phyloP scores from a whole-genome alignment of 2,329 filamentous ascomycete species.

The Chrysoporthe puriensis region DNA sequence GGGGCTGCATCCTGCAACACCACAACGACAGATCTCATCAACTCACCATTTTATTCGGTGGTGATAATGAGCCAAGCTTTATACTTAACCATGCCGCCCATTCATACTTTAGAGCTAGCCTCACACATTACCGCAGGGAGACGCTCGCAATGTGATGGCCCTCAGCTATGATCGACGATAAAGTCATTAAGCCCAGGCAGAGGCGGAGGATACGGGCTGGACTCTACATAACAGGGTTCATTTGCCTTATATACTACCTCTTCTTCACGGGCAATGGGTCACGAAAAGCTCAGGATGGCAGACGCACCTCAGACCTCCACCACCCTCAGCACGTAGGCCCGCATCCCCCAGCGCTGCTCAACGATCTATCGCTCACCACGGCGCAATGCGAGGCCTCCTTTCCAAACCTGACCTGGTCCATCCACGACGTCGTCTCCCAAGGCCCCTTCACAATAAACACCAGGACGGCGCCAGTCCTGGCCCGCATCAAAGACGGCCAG shows the following conservation, averaged over 20 bases:
- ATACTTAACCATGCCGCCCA: no score
- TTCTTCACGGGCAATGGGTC: slow-evolving; percentile 30
- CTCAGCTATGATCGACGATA: slow-evolving; percentile 30
- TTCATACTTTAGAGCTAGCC: neutral
- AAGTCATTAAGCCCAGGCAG: slow-evolving; percentile 30
- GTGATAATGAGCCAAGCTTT: neutral
- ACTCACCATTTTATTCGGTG: neutral
- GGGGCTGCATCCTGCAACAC: slow-evolving; percentile 25
- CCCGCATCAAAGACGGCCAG: slow-evolving; percentile 47
- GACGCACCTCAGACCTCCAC: neutral
- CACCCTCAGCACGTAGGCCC: neutral
- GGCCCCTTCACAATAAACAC: slow-evolving; percentile 48
- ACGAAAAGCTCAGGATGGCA: neutral
- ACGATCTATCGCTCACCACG: slow-evolving; percentile 45
- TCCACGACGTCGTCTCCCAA: slow-evolving; percentile 48
- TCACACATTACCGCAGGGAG: neutral
- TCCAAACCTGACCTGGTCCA: slow-evolving; percentile 50
- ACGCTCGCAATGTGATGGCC: slow-evolving; percentile 16
- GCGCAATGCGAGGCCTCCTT: slow-evolving; percentile 49
- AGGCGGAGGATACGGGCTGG: slow-evolving; percentile 33
- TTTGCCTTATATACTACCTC: slow-evolving; percentile 34
- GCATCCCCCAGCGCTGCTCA: slow-evolving; percentile 33
- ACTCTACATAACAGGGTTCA: slow-evolving; percentile 30
- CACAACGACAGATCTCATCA: slow-evolving; percentile 11
- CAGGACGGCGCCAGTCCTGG: slow-evolving; percentile 45